Evolutionary conservation across 257 asterid genomes (phyloP), one percentile per base, ranked within the genome.

Genomic region (Osmanthus fragrans): DNA sequence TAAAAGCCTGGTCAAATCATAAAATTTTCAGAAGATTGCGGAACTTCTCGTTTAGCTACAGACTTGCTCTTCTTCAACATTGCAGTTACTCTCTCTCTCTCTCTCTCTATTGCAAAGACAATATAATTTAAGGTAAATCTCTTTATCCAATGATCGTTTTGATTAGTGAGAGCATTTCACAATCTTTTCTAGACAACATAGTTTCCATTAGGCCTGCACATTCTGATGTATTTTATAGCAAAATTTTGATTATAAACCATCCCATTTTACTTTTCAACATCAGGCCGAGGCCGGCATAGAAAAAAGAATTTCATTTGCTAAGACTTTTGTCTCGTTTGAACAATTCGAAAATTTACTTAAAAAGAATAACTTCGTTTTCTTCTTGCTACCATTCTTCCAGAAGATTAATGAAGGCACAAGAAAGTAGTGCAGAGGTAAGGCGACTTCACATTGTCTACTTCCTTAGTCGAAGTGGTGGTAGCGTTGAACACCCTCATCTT

Each of bases 401-500:
- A 83, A 81, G 90, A 85, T 71, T 82, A 82, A 91, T 91, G 97
- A 97, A 94, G 87, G 76, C 82, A 75, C 90, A 86, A 36, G 86
- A 83, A 4, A 45, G 27, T 68, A 27, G 7, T 58, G 86, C 87
- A 27, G 93, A 95, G 86, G 92, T 90, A 19, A 88, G 99, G 73
- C 85, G 92, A 33, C 87, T 95, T 80, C 95, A 93, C 25, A 84
- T 95, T 15, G 90, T 95, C 37, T 95, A 95, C 74, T 91, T 90
- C 78, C 89, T 95, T 0, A 90, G 99, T 77, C 89, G 97, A 80
- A 90, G 87, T 70, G 97, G 96, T 69, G 97, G 98, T 1, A 84
- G 85, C 7, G 80, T 86, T 68, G 98, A 95, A 64, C 96, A 90
- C 27, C 99, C 99, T 40, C 99, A 95, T 80, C 99, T 95, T 82